Base-by-base conservation (phyloP, 306 rosid genomes). In the Vigna radiata region DNA sequence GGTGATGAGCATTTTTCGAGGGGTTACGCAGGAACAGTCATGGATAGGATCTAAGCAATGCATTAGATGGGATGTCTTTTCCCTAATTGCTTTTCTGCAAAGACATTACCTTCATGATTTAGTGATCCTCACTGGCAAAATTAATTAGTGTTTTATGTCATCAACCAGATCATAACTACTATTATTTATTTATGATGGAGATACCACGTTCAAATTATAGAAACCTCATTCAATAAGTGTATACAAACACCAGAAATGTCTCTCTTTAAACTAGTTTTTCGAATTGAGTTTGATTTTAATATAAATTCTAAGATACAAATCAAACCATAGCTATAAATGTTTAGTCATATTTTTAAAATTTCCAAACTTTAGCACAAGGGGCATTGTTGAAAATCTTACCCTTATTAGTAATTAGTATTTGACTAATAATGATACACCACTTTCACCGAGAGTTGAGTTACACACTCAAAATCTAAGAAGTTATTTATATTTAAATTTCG, bases 1-100 rank as follows among this genome's bases (percentile, higher is more conserved):
- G 98, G 89, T 91, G 93, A 67, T 60, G 53, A 85, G 88, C 90
- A 66, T 68, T 89, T 83, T 81, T 93, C 96, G 85, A 84, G 80
- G 90, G 87, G 94, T 86, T 89, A 85, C 80, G 80, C 37, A 85
- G 82, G 90, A 86, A 76, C 70, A 88, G 85, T 86, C 88, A 86
- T 77, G 72, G 53, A 82, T 85, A 82, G 90, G 89, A 77, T 86
- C 87, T 60, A 74, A 85, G 85, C 91, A 85, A 90, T 81, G 83
- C 83, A 79, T 52, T 71, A 83, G 91, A 87, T 89, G 87, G 81
- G 23, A 85, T 77, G 84, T 89, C 90, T 84, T 82, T 84, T 82
- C 86, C 76, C 82, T 68, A 73, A 56, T 91, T 84, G 86, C 96
- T 93, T 90, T 85, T 72, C 43, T 59, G 73, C 83, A 75, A 93